phyloP scores from a whole-genome alignment of 2,329 filamentous ascomycete genomes.

The Alternaria sp. region DNA sequence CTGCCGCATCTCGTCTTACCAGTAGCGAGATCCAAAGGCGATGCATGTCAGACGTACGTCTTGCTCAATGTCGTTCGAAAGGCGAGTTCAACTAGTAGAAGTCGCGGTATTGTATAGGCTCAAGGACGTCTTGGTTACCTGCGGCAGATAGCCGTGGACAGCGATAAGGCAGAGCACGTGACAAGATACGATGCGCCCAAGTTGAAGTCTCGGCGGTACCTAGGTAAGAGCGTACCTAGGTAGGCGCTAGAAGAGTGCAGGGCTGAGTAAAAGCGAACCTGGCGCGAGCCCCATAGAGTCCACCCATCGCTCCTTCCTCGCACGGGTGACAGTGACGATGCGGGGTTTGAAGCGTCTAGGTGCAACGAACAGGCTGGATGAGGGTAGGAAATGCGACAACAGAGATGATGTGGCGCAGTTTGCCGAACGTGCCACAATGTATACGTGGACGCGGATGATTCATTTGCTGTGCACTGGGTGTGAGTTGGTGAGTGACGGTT shows the following conservation, averaged over 20 bases:
- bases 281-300: background rate
- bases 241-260: background rate
- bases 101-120: background rate
- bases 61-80: background rate
- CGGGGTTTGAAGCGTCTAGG: background rate
- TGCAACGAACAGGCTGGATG: background rate
- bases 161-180: background rate
- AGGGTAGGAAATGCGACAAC: background rate
- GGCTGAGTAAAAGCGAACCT: too few species aligned
- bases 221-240: background rate
- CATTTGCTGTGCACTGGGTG: background rate
- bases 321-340: background rate
- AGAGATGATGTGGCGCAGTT: background rate
- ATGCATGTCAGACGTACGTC: background rate
- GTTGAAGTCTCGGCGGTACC: background rate
- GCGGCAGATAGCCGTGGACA: background rate
- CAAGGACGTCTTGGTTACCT: background rate
- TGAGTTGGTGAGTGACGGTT: background rate
- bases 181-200: background rate
- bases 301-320: background rate
- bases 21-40: background rate
- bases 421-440: background rate
- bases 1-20: background rate
- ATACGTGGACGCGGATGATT: background rate
- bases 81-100: background rate